Evolutionary conservation across 495 filamentous ascomycete species (phyloP).

Genomic region (Aspergillus diversus): DNA sequence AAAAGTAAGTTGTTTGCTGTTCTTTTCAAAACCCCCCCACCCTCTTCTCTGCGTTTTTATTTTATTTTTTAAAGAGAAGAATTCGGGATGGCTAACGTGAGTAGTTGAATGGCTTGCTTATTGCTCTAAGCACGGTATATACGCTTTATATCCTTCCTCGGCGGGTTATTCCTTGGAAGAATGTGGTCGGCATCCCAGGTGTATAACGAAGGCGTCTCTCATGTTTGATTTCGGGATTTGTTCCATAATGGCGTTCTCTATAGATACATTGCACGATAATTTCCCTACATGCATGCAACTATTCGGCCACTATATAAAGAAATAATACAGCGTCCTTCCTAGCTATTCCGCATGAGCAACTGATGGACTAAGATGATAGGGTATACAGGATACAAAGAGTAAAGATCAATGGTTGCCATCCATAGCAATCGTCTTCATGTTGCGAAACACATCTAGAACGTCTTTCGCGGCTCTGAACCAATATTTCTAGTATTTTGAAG

Average conservation of each 20-base stretch:
- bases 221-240: slow-evolving; percentile 1
- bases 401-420: no score
- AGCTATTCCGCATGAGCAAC: no score
- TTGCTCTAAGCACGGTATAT: slow-evolving; percentile 71
- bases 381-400: no score
- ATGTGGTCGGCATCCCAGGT: slow-evolving; percentile 76
- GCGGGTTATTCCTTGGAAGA: slow-evolving; percentile 61
- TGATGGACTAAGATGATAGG: no score
- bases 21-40: background rate
- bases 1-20: slow-evolving; percentile 63
- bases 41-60: background rate
- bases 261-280: background rate
- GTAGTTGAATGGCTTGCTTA: slow-evolving; percentile 30
- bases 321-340: no score
- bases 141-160: slow-evolving; percentile 77
- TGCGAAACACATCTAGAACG: no score
- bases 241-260: background rate
- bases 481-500: no score
- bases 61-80: background rate
- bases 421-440: no score
- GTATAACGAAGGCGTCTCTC: slow-evolving; percentile 44
- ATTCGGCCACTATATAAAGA: no score
- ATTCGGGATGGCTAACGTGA: slow-evolving; percentile 7
- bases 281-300: background rate
- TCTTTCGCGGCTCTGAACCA: no score